Percentiles rank a stretch among this genome's conserved stretches.
phyloP scores from a whole-genome alignment of 2,329 filamentous ascomycete species.

The Penicillium griseofulvum region DNA sequence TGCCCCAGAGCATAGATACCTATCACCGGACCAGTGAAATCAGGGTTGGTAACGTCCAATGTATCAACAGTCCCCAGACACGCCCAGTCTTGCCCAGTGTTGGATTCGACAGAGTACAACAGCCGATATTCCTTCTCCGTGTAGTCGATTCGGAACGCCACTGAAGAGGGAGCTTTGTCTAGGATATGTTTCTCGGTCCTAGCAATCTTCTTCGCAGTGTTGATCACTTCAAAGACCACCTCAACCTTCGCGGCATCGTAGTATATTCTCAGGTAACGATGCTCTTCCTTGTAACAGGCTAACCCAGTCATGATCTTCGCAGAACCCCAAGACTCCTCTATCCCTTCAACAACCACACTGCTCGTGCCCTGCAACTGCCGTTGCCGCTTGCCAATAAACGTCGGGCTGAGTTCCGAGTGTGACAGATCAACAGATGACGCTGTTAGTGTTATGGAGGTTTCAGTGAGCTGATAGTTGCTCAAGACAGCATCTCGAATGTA shows the following conservation, averaged over 20 bases:
- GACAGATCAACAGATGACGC: slow-evolving; percentile 16
- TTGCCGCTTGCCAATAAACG: slow-evolving; percentile 29
- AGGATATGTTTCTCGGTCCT: slow-evolving; percentile 7
- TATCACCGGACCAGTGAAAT: slow-evolving; percentile 37
- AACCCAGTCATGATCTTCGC: slow-evolving; percentile 13
- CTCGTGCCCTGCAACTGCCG: slow-evolving; percentile 16
- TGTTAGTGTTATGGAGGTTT: slow-evolving; percentile 4
- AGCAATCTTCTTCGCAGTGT: slow-evolving; percentile 17
- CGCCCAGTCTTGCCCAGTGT: slow-evolving; percentile 6
- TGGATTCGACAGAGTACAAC: background rate
- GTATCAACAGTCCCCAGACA: slow-evolving; percentile 21
- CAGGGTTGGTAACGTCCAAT: slow-evolving; percentile 30
- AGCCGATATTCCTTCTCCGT: slow-evolving; percentile 11
- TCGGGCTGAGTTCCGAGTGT: slow-evolving; percentile 15
- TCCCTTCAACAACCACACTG: slow-evolving; percentile 6
- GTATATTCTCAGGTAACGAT: slow-evolving; percentile 22
- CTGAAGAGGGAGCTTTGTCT: background rate
- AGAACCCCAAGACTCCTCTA: background rate
- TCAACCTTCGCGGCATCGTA: slow-evolving; percentile 9
- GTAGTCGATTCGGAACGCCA: slow-evolving; percentile 11
- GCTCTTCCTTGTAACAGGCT: slow-evolving; percentile 25
- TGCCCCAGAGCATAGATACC: slow-evolving; percentile 26
- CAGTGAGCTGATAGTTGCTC: slow-evolving; percentile 15
- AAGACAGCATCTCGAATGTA: slow-evolving; percentile 28
- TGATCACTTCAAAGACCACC: slow-evolving; percentile 18